A percentile compares a stretch with the other conserved stretches of the same genome.
These are phyloP conservation scores for Collybia sordida DNA, from an alignment of 768 basidiomycete genomes.

Conservation along the genomic window DNA sequence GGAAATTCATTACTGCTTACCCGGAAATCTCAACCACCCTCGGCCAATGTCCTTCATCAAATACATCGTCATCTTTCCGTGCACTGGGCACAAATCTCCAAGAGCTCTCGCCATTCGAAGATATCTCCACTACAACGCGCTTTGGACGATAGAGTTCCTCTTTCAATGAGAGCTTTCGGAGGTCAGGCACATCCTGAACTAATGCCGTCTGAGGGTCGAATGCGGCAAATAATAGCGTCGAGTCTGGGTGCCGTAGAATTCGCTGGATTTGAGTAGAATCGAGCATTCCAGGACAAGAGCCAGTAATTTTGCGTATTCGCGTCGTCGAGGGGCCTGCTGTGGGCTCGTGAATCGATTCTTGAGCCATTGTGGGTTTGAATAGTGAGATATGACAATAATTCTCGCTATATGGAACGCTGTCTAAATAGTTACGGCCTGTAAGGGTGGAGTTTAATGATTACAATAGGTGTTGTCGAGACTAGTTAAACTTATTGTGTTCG, in stretches of 20 bases:
- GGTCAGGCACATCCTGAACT: slow-evolving; percentile 32
- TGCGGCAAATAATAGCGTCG: slow-evolving; percentile 69
- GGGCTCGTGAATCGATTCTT: slow-evolving; percentile 5
- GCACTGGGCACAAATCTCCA: slow-evolving; percentile 84
- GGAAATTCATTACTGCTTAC: slow-evolving; percentile 38
- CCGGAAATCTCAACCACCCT: slow-evolving; percentile 66
- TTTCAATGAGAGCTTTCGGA: slow-evolving; percentile 41
- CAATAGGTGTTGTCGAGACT: no score
- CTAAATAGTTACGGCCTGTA: no score
- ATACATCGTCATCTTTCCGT: slow-evolving; percentile 50
- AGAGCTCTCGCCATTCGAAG: slow-evolving; percentile 49
- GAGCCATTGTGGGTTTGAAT: not conserved
- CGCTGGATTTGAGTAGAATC: slow-evolving; percentile 63
- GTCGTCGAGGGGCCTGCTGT: slow-evolving; percentile 20
- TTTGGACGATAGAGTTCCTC: slow-evolving; percentile 57
- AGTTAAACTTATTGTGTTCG: no score
- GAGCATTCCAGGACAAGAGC: slow-evolving; percentile 60
- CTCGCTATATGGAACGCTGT: no score
- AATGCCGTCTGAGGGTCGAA: slow-evolving; percentile 70
- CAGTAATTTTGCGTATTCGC: slow-evolving; percentile 28
- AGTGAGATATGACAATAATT: no score
- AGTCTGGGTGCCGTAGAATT: slow-evolving; percentile 57
- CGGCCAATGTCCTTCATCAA: slow-evolving; percentile 73
- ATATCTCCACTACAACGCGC: slow-evolving; percentile 73
- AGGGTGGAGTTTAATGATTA: no score